Percentiles rank a stretch among this genome's conserved stretches.
phyloP scores from a whole-genome alignment of 768 basidiomycete species.

The Pisolithus albus region DNA sequence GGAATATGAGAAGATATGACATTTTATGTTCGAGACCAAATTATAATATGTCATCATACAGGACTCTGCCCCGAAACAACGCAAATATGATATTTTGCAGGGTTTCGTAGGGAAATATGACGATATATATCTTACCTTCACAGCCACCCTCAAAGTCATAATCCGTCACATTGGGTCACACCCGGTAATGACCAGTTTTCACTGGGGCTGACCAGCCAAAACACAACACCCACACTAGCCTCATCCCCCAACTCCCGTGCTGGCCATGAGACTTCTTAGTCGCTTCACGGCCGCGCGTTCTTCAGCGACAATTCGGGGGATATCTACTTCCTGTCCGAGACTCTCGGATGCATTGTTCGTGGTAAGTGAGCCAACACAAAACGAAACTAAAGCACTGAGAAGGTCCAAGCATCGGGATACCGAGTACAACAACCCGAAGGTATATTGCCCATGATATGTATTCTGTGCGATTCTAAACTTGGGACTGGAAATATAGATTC shows the following conservation, averaged over 20 bases:
- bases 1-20: no score
- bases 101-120: no score
- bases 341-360: slow-evolving; percentile 83
- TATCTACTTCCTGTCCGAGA: slow-evolving; percentile 38
- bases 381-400: slow-evolving; percentile 9
- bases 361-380: slow-evolving; percentile 41
- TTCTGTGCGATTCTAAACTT: neutral
- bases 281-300: slow-evolving; percentile 13
- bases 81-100: no score
- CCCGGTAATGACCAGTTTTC: no score
- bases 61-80: no score
- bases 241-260: slow-evolving; percentile 14
- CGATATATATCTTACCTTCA: no score
- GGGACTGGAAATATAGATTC: slow-evolving; percentile 49
- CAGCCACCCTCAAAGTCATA: no score
- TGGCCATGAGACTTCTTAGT: slow-evolving; percentile 12
- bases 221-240: neutral
- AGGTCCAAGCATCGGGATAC: slow-evolving; percentile 83
- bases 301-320: slow-evolving; percentile 14
- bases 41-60: no score
- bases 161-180: no score
- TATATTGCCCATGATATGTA: slow-evolving; percentile 22
- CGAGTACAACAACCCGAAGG: slow-evolving; percentile 88
- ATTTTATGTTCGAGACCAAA: no score
- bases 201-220: no score